Evolutionary conservation across 768 basidiomycete species (phyloP).

Genomic region (Nidularia pulvinata): DNA sequence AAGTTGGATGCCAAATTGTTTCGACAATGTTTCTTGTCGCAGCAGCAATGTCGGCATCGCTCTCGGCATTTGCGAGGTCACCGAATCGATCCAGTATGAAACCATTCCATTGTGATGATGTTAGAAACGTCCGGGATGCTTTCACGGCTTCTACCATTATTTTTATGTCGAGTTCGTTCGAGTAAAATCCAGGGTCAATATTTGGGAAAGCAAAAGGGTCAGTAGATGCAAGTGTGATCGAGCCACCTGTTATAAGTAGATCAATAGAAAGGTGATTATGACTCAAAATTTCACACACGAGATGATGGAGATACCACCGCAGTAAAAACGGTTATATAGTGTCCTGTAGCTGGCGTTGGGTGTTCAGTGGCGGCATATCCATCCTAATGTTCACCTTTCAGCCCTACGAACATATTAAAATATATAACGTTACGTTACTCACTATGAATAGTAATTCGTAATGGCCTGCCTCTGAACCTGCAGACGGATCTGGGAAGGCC

Average conservation of each 20-base stretch:
- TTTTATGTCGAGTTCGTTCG: constrained; percentile 12
- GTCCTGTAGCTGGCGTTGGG: not conserved
- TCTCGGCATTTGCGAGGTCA: not conserved
- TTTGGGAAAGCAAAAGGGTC: constrained; percentile 37
- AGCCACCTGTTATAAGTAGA: constrained; percentile 13
- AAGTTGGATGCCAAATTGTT: constrained; percentile 9
- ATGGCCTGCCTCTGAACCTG: not conserved
- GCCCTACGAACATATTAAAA: not conserved
- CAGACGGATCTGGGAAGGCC: not conserved
- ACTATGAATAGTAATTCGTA: not conserved
- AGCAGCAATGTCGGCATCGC: constrained; percentile 10
- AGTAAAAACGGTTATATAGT: not conserved
- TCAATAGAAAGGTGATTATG: not conserved
- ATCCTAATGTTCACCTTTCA: not conserved
- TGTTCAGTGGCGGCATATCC: not conserved
- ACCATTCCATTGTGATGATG: constrained; percentile 13
- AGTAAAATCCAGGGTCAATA: constrained; percentile 44
- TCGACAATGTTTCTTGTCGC: constrained; percentile 1
- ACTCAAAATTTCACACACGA: not conserved
- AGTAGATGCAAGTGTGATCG: constrained; percentile 29
- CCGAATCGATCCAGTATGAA: not conserved
- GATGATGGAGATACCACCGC: not conserved
- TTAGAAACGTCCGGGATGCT: constrained; percentile 10
- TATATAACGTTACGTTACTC: not conserved
- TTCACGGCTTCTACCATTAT: constrained; percentile 15